Percentiles rank a stretch among this genome's conserved stretches.
phyloP scores from a whole-genome alignment of 2,329 filamentous ascomycete species.

The Zalaria obscura region DNA sequence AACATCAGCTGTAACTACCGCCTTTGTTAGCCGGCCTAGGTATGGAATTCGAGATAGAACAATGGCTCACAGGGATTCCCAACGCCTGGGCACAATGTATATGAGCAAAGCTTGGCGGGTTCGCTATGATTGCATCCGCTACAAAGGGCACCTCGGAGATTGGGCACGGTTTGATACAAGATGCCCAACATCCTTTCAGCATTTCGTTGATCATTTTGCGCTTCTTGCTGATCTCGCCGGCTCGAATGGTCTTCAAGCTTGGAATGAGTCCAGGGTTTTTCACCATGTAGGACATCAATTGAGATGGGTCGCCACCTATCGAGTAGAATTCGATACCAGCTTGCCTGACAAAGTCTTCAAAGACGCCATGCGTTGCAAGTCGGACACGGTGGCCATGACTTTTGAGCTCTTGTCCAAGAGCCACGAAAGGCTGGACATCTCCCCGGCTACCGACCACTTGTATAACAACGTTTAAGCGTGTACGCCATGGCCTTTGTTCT shows the following conservation, averaged over 20 bases:
- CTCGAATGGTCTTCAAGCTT: conserved; percentile 9
- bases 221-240: conserved; percentile 12
- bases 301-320: conserved; percentile 61
- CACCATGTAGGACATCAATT: conserved; percentile 44
- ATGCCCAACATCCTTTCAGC: conserved; percentile 14
- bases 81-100: conserved; percentile 63
- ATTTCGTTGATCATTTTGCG: conserved; percentile 11
- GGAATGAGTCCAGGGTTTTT: conserved; percentile 18
- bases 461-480: conserved; percentile 52
- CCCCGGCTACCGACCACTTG: conserved; percentile 63
- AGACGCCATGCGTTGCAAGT: conserved; percentile 57
- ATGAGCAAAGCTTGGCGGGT: conserved; percentile 64
- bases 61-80: conserved; percentile 41
- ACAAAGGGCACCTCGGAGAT: conserved; percentile 49
- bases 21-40: background rate
- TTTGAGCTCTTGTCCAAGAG: conserved; percentile 50
- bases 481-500: no score
- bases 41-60: no score
- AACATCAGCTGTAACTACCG: conserved; percentile 5
- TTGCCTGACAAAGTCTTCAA: conserved; percentile 53
- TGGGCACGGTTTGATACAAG: conserved; percentile 12
- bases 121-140: conserved; percentile 69
- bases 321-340: conserved; percentile 62
- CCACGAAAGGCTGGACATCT: conserved; percentile 64
- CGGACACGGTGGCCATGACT: conserved; percentile 58